Evolutionary conservation across 2,329 filamentous ascomycete species (phyloP), one percentile per base, ranked within the genome.

Genomic region (Penicillium sp.): DNA sequence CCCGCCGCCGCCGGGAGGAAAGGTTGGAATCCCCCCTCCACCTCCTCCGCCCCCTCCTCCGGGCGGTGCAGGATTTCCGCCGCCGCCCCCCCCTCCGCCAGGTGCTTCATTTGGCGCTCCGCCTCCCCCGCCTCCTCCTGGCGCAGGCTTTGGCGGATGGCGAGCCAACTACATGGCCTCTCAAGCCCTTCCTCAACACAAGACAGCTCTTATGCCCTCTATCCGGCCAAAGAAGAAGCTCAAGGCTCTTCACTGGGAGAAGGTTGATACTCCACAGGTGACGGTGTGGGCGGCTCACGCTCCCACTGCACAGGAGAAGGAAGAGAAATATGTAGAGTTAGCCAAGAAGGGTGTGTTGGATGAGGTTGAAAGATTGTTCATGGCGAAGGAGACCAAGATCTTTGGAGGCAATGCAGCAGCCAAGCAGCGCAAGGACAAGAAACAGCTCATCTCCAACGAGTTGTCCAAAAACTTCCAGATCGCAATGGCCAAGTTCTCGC

Each of bases 241-340:
- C 70, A 98, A 98, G 81, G 91, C 91, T 52, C 78, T 98, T 59
- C 93, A 98, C 74, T 97, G 93, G 91, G 93, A 98, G 72, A 97
- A 97, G 76, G 88, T 98, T 47, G 93, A 98, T 70, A 81, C 87
- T 46, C 87, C 89, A 21, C 83, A 93, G 66, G 86, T 88, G 44
- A 96, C 91, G 47, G 87, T 96, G 60, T 97, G 91, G 91, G 90
- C 89, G 31, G 79, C 82, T 7, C 88, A 95, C 68, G 81, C 87
- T 28, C 85, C 88, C 4, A 94, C 88, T n/a, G 81, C 83, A 4
- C 84, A 94, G 66, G 87, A 86, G 53, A 88, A 90, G 64, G 93
- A 98, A 72, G 88, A 95, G 71, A 96, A 96, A 69, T 97, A 97
- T 65, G 82, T 85, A 34, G 93, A 97, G 64, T 79, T 98, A 53